Percentiles rank a stretch among this genome's conserved stretches.
Evolutionary conservation across 345 rosid genomes (phyloP).

Genomic region (Brassica incana): DNA sequence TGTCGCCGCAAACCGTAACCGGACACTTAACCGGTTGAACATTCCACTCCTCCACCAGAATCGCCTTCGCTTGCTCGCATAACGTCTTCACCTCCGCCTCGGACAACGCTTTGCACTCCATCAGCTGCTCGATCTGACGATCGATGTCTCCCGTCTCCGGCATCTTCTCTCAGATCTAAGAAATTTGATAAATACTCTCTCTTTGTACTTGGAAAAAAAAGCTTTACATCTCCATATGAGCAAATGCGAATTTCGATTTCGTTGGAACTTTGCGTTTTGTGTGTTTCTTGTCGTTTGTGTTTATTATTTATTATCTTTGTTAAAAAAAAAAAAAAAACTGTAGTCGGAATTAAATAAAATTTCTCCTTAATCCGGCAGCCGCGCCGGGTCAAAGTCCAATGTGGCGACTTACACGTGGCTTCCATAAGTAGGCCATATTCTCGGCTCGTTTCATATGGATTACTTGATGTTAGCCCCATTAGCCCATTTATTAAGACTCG

Average conservation of each 20-base stretch:
- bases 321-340: no score
- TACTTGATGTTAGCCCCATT: neutral
- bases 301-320: neutral
- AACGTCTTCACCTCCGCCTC: neutral
- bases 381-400: constrained; percentile 27
- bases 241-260: constrained; percentile 15
- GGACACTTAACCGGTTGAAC: neutral
- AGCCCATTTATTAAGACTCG: neutral
- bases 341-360: neutral
- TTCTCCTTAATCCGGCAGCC: neutral
- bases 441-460: neutral
- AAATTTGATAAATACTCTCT: neutral
- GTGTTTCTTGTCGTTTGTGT: constrained; percentile 16
- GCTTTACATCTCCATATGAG: constrained; percentile 9
- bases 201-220: constrained; percentile 14
- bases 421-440: neutral
- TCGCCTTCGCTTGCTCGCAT: neutral
- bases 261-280: constrained; percentile 28
- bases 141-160: constrained; percentile 66
- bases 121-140: neutral
- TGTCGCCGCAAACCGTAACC: neutral
- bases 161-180: constrained; percentile 33
- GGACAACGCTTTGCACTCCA: neutral
- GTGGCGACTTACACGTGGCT: constrained; percentile 17
- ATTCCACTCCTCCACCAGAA: constrained; percentile 1